phyloP scores from a whole-genome alignment of 805 yeast species.

The Kodamaea leandrae region DNA sequence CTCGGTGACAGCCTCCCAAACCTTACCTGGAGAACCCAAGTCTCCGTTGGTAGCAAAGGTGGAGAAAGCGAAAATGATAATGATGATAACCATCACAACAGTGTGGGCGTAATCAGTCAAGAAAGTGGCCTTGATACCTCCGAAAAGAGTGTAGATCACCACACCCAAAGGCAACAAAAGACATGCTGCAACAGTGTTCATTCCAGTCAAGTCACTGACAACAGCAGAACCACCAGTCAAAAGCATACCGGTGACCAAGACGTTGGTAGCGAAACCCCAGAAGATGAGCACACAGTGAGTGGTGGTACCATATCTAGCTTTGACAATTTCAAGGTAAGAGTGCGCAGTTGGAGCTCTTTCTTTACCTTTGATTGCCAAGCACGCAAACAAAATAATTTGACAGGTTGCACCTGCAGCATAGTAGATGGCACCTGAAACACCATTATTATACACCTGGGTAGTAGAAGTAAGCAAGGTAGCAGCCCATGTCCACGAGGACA shows the following conservation, averaged over 20 bases:
- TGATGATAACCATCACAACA: conserved; percentile 66
- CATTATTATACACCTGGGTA: conserved; percentile 71
- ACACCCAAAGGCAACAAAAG: conserved; percentile 82
- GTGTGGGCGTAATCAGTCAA: conserved; percentile 46
- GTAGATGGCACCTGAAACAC: conserved; percentile 76
- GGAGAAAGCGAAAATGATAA: conserved; percentile 77
- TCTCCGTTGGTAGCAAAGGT: conserved; percentile 66
- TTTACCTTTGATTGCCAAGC: conserved; percentile 84
- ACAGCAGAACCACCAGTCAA: conserved; percentile 89
- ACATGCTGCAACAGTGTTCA: conserved; percentile 77
- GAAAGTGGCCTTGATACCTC: conserved; percentile 47
- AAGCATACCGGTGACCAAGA: conserved; percentile 89
- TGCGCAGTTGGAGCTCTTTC: conserved; percentile 90
- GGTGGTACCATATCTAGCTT: conserved; percentile 72
- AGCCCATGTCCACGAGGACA: conserved; percentile 82
- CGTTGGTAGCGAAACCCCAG: conserved; percentile 84
- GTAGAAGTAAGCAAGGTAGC: conserved; percentile 68
- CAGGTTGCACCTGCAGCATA: conserved; percentile 92
- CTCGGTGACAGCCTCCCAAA: conserved; percentile 69
- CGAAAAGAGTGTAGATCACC: conserved; percentile 41
- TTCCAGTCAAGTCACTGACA: conserved; percentile 76
- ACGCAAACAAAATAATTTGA: conserved; percentile 82
- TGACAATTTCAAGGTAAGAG: conserved; percentile 83
- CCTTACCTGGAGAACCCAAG: conserved; percentile 79
- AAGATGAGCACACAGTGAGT: conserved; percentile 71